These are phyloP conservation scores for Penicillium malachiteum DNA, from an alignment of 495 filamentous ascomycete species.

Conservation along the genomic window DNA sequence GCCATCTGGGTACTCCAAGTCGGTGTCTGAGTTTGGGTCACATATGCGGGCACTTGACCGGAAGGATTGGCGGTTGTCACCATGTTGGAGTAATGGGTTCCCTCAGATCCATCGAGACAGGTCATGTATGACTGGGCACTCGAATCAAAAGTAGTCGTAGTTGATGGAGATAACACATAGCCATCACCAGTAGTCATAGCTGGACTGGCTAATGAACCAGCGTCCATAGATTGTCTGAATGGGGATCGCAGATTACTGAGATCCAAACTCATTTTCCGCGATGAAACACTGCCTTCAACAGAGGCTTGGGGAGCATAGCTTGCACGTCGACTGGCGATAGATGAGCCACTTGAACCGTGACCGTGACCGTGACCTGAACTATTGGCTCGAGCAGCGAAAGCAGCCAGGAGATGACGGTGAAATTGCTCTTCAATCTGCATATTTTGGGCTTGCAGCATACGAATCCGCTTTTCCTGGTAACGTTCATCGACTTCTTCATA, in stretches of 20 bases:
- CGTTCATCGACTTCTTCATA: conserved; percentile 93
- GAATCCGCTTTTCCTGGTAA: conserved; percentile 45
- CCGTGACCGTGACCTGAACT: conserved; percentile 3
- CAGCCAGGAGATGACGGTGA: conserved; percentile 38
- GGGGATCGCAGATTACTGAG: conserved; percentile 35
- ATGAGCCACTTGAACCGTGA: conserved; percentile 7
- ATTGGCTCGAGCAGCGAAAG: conserved; percentile 29
- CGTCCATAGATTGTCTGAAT: conserved; percentile 28
- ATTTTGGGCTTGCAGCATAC: conserved; percentile 44
- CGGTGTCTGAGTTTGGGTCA: conserved; percentile 17
- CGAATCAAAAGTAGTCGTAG: conserved; percentile 20
- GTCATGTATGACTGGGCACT: conserved; percentile 29
- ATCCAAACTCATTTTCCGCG: conserved; percentile 45
- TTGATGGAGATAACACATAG: conserved; percentile 32
- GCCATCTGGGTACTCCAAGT: conserved; percentile 13
- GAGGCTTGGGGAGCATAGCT: conserved; percentile 31
- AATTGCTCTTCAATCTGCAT: conserved; percentile 44
- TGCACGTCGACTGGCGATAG: conserved; percentile 23
- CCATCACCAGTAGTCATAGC: conserved; percentile 16
- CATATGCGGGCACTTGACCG: conserved; percentile 32
- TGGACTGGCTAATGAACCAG: conserved; percentile 30
- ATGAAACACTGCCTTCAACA: conserved; percentile 21
- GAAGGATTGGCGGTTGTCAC: conserved; percentile 10
- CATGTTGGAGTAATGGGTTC: conserved; percentile 16
- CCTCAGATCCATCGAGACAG: conserved; percentile 17